These are phyloP conservation scores for Pseudopithomyces maydicus DNA, from an alignment of 2,329 filamentous ascomycete genomes.

Conservation along the genomic window DNA sequence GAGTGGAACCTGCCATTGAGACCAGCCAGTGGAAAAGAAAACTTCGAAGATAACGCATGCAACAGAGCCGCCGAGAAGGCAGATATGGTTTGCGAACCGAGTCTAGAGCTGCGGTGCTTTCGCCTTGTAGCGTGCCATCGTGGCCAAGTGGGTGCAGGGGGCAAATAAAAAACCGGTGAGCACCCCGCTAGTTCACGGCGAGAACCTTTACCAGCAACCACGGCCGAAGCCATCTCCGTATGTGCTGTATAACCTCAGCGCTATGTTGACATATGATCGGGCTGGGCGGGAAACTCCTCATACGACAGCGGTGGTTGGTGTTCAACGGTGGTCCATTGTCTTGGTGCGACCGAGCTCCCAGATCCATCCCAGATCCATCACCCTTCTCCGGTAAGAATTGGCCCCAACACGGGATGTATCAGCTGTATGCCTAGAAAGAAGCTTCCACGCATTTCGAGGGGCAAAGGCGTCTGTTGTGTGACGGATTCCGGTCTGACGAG, in stretches of 20 bases:
- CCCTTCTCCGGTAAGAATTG: too few species aligned
- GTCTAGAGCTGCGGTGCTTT: neutral
- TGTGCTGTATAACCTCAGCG: neutral
- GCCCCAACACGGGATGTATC: too few species aligned
- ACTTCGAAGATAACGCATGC: neutral
- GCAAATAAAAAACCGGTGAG: constrained; percentile 6
- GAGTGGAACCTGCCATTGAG: constrained; percentile 2
- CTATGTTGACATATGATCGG: neutral
- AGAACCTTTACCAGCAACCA: neutral
- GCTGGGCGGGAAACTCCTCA: neutral
- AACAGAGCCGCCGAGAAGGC: constrained; percentile 8
- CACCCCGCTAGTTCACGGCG: constrained; percentile 8
- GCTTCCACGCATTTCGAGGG: too few species aligned
- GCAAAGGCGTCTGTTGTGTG: too few species aligned
- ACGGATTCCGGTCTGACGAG: too few species aligned
- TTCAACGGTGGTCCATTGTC: too few species aligned
- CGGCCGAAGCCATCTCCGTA: neutral
- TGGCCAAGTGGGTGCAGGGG: neutral
- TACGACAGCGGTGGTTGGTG: too few species aligned
- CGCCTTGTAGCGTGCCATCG: neutral
- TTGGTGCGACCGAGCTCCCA: too few species aligned
- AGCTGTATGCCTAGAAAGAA: too few species aligned
- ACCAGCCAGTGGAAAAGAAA: neutral
- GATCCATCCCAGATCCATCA: too few species aligned
- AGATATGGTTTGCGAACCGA: constrained; percentile 9